Evolutionary conservation across 164 flowering plant species (phyloP).

Genomic region (Stephania japonica): DNA sequence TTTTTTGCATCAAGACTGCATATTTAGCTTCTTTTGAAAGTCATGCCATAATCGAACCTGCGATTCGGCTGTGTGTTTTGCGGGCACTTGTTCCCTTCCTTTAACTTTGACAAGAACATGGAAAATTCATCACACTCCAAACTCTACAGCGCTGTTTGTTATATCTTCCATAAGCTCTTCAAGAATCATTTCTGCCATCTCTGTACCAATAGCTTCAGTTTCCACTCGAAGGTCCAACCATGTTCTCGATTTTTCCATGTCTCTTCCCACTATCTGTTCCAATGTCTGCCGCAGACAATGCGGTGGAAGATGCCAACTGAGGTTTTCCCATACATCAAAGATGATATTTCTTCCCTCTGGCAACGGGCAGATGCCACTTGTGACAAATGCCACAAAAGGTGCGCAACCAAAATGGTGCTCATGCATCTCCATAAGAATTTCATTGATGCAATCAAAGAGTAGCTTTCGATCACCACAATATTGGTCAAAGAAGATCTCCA

Average conservation of each 20-base stretch:
- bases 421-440: conserved; percentile 58
- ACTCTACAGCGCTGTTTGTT: conserved; percentile 22
- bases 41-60: not conserved
- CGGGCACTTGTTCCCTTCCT: not conserved
- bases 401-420: conserved; percentile 35
- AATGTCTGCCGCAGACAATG: conserved; percentile 36
- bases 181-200: conserved; percentile 51
- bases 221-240: conserved; percentile 70
- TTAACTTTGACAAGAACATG: conserved; percentile 5
- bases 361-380: conserved; percentile 35
- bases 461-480: conserved; percentile 45
- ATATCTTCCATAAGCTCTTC: conserved; percentile 60
- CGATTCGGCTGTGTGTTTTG: not conserved
- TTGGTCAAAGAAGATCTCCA: conserved; percentile 39
- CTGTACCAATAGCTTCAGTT: conserved; percentile 38
- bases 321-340: conserved; percentile 50
- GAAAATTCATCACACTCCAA: not conserved
- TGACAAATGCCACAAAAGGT: conserved; percentile 42
- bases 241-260: conserved; percentile 44
- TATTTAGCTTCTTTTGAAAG: not conserved
- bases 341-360: conserved; percentile 38
- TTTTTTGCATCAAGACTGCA: not conserved
- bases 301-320: conserved; percentile 44
- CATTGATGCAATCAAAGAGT: conserved; percentile 70
- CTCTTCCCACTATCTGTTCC: conserved; percentile 60